phyloP scores from a whole-genome alignment of 2,329 filamentous ascomycete species.

The Monilinia polystroma region DNA sequence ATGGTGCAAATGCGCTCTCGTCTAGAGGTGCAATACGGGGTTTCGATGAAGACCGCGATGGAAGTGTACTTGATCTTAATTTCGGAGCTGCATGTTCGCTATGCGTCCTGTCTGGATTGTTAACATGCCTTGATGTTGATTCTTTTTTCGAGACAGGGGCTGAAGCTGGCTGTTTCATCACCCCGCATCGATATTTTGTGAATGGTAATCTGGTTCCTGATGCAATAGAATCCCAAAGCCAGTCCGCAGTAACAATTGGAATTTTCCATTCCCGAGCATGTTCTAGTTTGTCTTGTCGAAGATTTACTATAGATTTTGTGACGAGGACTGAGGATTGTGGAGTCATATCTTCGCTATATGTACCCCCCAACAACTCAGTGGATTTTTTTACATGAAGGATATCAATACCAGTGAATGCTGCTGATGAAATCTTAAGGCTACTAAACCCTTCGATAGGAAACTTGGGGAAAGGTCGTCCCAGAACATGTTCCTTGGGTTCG shows the following conservation, averaged over 20 bases:
- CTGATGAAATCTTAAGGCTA: constrained; percentile 71
- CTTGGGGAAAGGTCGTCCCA: constrained; percentile 72
- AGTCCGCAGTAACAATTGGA: constrained; percentile 75
- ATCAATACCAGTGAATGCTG: constrained; percentile 81
- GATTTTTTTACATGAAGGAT: constrained; percentile 80
- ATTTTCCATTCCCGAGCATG: constrained; percentile 74
- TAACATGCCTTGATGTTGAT: background rate
- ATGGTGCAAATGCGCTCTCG: constrained; percentile 29
- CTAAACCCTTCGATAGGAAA: constrained; percentile 71
- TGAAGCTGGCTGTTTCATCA: constrained; percentile 34
- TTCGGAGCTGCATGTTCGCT: constrained; percentile 8
- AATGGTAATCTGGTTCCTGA: constrained; percentile 52
- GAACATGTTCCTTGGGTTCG: constrained; percentile 65
- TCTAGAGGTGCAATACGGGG: constrained; percentile 27
- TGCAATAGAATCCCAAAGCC: constrained; percentile 81
- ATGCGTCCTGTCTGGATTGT: background rate
- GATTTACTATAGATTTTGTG: constrained; percentile 46
- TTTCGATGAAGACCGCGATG: constrained; percentile 25
- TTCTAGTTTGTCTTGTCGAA: constrained; percentile 73
- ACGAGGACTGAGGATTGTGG: constrained; percentile 72
- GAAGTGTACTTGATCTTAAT: constrained; percentile 23
- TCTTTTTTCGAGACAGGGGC: constrained; percentile 26
- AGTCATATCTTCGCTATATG: constrained; percentile 75
- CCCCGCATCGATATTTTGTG: constrained; percentile 45
- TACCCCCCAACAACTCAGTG: constrained; percentile 73